Base-by-base conservation (phyloP, 2,329 filamentous ascomycete species). In the Diaporthe ampelina region DNA sequence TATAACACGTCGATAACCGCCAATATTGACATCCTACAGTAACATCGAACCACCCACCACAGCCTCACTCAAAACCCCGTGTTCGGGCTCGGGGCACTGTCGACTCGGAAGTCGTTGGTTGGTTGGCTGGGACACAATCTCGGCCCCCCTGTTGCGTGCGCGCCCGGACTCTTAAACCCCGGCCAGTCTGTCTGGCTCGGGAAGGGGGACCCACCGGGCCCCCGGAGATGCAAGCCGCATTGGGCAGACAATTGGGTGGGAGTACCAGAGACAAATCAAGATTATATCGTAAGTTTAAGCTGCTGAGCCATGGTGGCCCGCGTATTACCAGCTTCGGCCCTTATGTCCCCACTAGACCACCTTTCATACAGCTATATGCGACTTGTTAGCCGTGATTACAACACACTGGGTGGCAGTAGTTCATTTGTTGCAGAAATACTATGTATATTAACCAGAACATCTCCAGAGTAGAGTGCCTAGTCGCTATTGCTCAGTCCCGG, bases 141-240 rank as follows among this genome's bases (percentile, higher is more conserved):
- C 40, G 40, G 40, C 24, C 29, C 59, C 11, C 35, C 11, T 13
- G 35, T 1, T 13, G n/a, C n/a, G n/a, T 29, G 13, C 2, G 24
- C 40, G 59, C 40, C 40, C 45, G 45, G 45, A 50, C 21, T 48
- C 37, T 40, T 48, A 15, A 13, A 50, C 45, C 45, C 45, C 40
- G 17, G 26, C 19, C 4, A 21, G 7, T 45, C 29, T 21, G 7
- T 45, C 29, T 21, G 2, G 15, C 26, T 45, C 59, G 59, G 24
- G 24, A 21, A 40, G 21, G 15, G 15, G 48, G 10, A 13, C 45
- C 45, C 63, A 52, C 29, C 21, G 26, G 26, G 29, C 13, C 63
- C 63, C 63, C 63, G 63, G 63, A 67, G 29, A 67, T 67, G 43
- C 21, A 13, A 67, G 63, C 63, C 63, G 45, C 13, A 26, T 67